Base-by-base conservation (phyloP, 2,329 filamentous ascomycete species). In the Chaetomium sp. region DNA sequence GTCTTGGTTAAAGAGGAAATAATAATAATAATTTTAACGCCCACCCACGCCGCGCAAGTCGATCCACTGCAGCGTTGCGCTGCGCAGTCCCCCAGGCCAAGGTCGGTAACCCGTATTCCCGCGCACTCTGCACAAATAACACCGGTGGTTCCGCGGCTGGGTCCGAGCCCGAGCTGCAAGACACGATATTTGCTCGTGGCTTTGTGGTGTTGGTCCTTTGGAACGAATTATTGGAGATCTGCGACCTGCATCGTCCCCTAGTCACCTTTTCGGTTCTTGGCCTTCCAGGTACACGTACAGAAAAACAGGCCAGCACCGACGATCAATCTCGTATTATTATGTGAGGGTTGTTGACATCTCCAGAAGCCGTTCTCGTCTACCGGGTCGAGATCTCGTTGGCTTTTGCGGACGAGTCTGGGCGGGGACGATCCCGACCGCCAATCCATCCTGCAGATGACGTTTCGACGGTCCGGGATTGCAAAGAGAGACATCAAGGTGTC, bases 61-160 rank as follows among this genome's bases (percentile, higher is more conserved):
- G 19, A 27, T 27, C 19, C 19, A 27, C 19, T 27, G 19, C 19
- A 27, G 19, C 19, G 19, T 27, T 27, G 19, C 19, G 19, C 19
- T 27, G 19, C 19, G 19, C 19, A 27, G 2, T 27, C 19, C 19
- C 19, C 19, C 19, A 27, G 19, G 19, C 19, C 19, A 27, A 27
- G 19, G 19, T 27, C 19, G 19, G 19, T 27, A 27, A 27, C 19
- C 19, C 19, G 19, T 27, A 27, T 27, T 27, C 19, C 19, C 19
- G 19, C 19, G 19, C 19, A 27, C 27, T 40, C 44, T 40, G 38
- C 54, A 42, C 33, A 32, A 19, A 14, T 14, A 45, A 14, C 36
- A 35, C 40, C 49, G 54, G 44, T 33, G 33, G 11, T 52, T 48
- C 48, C 35, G 49, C 49, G 12, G 38, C 54, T 12, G 14, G 54